These are phyloP conservation scores for Hymenotorrendiella dingleyae DNA, from an alignment of 2,329 filamentous ascomycete species.

Conservation along the genomic window DNA sequence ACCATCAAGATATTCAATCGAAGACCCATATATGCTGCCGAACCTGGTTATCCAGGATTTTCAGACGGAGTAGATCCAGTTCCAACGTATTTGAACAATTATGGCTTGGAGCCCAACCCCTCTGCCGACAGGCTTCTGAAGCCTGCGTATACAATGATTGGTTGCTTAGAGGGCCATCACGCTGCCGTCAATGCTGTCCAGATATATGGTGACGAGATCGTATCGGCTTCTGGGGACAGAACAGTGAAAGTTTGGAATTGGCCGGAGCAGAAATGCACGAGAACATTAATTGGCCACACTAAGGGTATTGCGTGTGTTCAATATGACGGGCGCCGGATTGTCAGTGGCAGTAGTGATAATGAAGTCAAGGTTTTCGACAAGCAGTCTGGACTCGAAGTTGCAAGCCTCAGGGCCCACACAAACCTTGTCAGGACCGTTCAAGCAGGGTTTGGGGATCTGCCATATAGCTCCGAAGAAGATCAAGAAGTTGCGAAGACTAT, in stretches of 20 bases:
- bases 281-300: constrained; percentile 77
- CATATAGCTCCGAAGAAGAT: constrained; percentile 72
- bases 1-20: constrained; percentile 96
- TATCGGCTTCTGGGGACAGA: constrained; percentile 91
- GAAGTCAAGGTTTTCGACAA: constrained; percentile 94
- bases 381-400: constrained; percentile 79
- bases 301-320: constrained; percentile 98
- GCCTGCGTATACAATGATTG: constrained; percentile 69
- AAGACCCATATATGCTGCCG: constrained; percentile 54
- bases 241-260: constrained; percentile 95
- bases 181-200: constrained; percentile 97
- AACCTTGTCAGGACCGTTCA: constrained; percentile 91
- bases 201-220: constrained; percentile 76
- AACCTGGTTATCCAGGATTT: constrained; percentile 46
- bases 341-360: constrained; percentile 93
- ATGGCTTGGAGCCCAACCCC: constrained; percentile 44
- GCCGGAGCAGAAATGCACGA: constrained; percentile 66
- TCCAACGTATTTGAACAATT: constrained; percentile 45
- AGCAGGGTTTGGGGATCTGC: constrained; percentile 85
- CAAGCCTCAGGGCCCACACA: constrained; percentile 73
- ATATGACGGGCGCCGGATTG: constrained; percentile 87
- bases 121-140: constrained; percentile 45
- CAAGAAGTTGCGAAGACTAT: constrained; percentile 65
- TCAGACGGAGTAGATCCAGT: constrained; percentile 44
- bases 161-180: constrained; percentile 73